Conservation (phyloP, 805 yeast genomes). For the Sugiyamaella lignohabitans region DNA sequence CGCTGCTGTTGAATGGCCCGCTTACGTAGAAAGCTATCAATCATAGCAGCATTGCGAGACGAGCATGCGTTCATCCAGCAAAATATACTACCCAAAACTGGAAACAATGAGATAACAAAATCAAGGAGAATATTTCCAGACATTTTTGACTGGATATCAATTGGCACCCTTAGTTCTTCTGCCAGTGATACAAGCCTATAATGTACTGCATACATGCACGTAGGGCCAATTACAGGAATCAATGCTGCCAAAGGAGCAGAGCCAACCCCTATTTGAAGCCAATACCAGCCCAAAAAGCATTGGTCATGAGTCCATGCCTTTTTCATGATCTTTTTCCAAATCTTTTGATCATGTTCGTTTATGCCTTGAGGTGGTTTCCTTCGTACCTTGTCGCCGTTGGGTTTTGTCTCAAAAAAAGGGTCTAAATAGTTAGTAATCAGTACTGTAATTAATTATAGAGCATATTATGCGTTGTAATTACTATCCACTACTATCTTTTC, state of each 20-base stretch:
- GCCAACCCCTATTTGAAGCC: conserved; percentile 66
- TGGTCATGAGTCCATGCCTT: conserved; percentile 86
- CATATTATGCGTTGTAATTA: too few species aligned
- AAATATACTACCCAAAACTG: conserved; percentile 69
- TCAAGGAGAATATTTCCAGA: conserved; percentile 72
- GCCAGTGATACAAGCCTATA: conserved; percentile 59
- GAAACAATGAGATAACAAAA: conserved; percentile 67
- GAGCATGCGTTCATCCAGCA: conserved; percentile 82
- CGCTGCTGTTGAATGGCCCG: conserved; percentile 20
- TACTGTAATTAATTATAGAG: not conserved
- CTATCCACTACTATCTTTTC: not conserved
- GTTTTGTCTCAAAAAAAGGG: conserved; percentile 26
- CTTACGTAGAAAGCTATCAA: conserved; percentile 45
- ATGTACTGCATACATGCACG: conserved; percentile 73
- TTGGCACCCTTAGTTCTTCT: conserved; percentile 52
- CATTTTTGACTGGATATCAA: conserved; percentile 55
- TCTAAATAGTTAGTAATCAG: conserved; percentile 15
- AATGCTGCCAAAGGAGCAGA: conserved; percentile 65
- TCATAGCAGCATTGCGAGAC: conserved; percentile 79
- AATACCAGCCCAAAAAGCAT: conserved; percentile 71
- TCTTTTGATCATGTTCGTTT: conserved; percentile 51
- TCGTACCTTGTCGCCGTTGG: conserved; percentile 50
- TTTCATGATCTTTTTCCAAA: conserved; percentile 67
- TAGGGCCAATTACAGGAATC: conserved; percentile 81
- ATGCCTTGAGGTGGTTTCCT: conserved; percentile 56